Conservation (phyloP, 2,329 filamentous ascomycete genomes). For the Massarina eburnea region DNA sequence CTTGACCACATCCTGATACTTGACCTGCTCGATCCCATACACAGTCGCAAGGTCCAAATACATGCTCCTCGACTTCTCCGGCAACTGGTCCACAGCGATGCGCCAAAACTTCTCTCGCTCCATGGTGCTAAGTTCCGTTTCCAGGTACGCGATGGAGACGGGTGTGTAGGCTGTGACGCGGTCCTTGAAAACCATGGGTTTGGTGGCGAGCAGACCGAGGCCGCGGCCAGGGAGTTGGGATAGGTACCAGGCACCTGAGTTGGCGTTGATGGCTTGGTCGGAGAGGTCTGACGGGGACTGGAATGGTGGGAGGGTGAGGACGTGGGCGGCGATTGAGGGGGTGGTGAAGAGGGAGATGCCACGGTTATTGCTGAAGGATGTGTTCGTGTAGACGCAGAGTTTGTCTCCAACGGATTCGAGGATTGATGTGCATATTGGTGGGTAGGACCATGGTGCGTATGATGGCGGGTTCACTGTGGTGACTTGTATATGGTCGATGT, state of each 20-base stretch:
- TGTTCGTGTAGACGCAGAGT: constrained; percentile 36
- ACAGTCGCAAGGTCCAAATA: constrained; percentile 29
- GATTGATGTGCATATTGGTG: constrained; percentile 26
- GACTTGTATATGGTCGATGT: background rate
- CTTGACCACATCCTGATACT: constrained; percentile 38
- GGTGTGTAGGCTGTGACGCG: constrained; percentile 35
- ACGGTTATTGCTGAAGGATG: constrained; percentile 27
- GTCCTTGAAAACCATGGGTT: constrained; percentile 22
- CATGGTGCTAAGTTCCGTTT: constrained; percentile 26
- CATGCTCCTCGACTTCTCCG: constrained; percentile 10
- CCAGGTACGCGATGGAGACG: constrained; percentile 32
- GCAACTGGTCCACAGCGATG: constrained; percentile 28
- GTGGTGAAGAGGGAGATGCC: constrained; percentile 41
- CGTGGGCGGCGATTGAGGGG: constrained; percentile 23
- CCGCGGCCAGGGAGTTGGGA: constrained; percentile 31
- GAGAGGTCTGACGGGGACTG: constrained; percentile 11
- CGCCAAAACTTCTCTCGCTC: constrained; percentile 34
- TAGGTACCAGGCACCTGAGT: constrained; percentile 19
- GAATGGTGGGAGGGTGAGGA: constrained; percentile 28
- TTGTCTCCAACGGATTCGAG: constrained; percentile 23
- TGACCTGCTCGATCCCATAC: constrained; percentile 27
- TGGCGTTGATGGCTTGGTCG: constrained; percentile 20
- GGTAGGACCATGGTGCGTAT: constrained; percentile 26
- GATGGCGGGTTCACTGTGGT: background rate
- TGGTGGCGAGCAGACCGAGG: constrained; percentile 32